Base-by-base conservation (phyloP, 225 moss, liverwort and hornwort genomes). In the Polytrichum formosum region DNA sequence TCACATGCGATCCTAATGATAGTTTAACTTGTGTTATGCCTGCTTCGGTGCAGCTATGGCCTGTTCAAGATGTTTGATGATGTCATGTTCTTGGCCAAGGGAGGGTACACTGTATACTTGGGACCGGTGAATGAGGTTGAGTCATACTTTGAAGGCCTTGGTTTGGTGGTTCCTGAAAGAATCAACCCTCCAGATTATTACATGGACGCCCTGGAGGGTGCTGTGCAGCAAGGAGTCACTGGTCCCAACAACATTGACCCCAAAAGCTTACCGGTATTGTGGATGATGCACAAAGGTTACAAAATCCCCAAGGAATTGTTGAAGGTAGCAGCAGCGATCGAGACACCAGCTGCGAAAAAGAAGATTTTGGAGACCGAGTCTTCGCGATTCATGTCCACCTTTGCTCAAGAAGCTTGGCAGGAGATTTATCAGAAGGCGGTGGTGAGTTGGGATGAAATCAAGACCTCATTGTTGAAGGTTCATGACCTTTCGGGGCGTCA, bases 281-380 rank as follows among this genome's bases (percentile, higher is more conserved):
- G 94, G 98, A 94, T 98, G 94, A 88, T 85, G 83, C 92, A 98
- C 67, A 94, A 94, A 56, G 90, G 94, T 37, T 90, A 92, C 72
- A 82, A 66, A n/a, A 89, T 98, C 46, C 92, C 98, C 28, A 74
- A 28, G 1, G 91, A 91, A 6, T 68, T 98, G 75, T 66, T 85
- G 76, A 66, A 65, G 31, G 56, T 82, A 7, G 70, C 80, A 1
- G 53, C 53, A 2, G 65, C 28, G 1, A 27, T 5, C 13, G 60
- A 64, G 54, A 67, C 73, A 22, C 53, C 56, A 33, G 62, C 23
- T 16, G 81, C 59, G 10, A 68, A 68, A 69, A 65, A 68, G 18
- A 54, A 61, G 53, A 73, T 65, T 30, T 55, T 73, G 29, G 5
- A 56, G 29, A 65, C 33, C 64, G 75, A 79, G 30, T 77, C 85